These are phyloP conservation scores for Berkeleyomyces basicola DNA, from an alignment of 2,329 filamentous ascomycete genomes.

Conservation along the genomic window DNA sequence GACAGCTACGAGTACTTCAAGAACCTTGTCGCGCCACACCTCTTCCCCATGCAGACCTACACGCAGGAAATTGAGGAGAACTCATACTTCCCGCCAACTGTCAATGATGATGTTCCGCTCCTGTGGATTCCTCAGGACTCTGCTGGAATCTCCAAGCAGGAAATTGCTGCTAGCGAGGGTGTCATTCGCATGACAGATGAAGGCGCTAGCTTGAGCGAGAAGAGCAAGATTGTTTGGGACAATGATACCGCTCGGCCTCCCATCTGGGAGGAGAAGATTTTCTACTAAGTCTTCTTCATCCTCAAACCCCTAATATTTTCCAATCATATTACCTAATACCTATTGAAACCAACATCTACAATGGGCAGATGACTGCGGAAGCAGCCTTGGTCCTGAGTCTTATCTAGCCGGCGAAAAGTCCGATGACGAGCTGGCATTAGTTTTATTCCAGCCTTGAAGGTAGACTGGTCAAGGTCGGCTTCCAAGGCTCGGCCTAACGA, in stretches of 20 bases:
- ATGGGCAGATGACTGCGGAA: too few species aligned
- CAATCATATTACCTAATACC: neutral
- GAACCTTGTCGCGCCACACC: constrained; percentile 45
- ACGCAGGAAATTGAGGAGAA: constrained; percentile 39
- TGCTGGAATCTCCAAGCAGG: constrained; percentile 59
- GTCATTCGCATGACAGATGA: constrained; percentile 70
- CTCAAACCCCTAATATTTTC: neutral
- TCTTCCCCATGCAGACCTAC: constrained; percentile 19
- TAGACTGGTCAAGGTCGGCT: neutral
- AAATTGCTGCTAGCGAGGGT: constrained; percentile 53
- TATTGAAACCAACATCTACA: neutral
- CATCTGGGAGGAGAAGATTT: constrained; percentile 29
- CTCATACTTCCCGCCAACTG: constrained; percentile 59
- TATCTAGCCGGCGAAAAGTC: neutral
- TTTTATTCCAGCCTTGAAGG: neutral
- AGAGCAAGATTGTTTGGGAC: constrained; percentile 32
- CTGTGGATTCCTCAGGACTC: constrained; percentile 76
- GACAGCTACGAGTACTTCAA: constrained; percentile 55
- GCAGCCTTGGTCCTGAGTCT: too few species aligned
- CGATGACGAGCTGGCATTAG: neutral
- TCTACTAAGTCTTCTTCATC: constrained; percentile 22
- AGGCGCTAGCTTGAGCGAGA: constrained; percentile 51
- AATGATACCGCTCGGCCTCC: constrained; percentile 26
- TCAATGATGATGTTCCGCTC: constrained; percentile 44
- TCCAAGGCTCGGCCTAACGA: neutral